Conservation (phyloP, 306 rosid genomes). For the Quercus agrifolia region DNA sequence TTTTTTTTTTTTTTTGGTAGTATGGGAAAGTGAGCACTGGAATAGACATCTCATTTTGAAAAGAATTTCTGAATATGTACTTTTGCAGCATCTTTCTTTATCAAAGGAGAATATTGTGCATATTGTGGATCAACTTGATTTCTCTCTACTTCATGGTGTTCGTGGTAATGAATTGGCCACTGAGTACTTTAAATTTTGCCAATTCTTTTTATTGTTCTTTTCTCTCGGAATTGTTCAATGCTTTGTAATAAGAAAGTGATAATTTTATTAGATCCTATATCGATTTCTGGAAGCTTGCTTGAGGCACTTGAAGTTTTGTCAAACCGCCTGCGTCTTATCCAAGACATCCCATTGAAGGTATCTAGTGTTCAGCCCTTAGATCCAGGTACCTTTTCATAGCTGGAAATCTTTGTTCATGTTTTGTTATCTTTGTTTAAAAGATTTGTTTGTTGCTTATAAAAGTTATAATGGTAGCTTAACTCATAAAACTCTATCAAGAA, state of each 20-base stretch:
- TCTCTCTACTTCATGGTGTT: slow-evolving; percentile 69
- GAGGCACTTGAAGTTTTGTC: slow-evolving; percentile 70
- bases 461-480: not conserved
- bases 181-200: not conserved
- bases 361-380: no score
- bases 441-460: not conserved
- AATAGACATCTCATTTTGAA: slow-evolving; percentile 66
- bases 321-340: slow-evolving; percentile 51
- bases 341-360: no score
- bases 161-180: slow-evolving; percentile 39
- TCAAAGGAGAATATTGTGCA: slow-evolving; percentile 55
- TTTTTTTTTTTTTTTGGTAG: slow-evolving; percentile 26
- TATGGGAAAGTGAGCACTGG: slow-evolving; percentile 88
- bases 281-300: slow-evolving; percentile 63
- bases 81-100: slow-evolving; percentile 73
- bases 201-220: slow-evolving; percentile 2
- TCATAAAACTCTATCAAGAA: not conserved
- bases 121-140: slow-evolving; percentile 90
- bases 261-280: slow-evolving; percentile 56
- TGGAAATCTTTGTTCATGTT: no score
- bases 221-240: slow-evolving; percentile 10
- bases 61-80: slow-evolving; percentile 65
- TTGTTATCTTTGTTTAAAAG: not conserved
- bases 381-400: no score
- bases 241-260: slow-evolving; percentile 11